Evolutionary conservation across 2,329 filamentous ascomycete species (phyloP).

Genomic region (Venturia effusa): DNA sequence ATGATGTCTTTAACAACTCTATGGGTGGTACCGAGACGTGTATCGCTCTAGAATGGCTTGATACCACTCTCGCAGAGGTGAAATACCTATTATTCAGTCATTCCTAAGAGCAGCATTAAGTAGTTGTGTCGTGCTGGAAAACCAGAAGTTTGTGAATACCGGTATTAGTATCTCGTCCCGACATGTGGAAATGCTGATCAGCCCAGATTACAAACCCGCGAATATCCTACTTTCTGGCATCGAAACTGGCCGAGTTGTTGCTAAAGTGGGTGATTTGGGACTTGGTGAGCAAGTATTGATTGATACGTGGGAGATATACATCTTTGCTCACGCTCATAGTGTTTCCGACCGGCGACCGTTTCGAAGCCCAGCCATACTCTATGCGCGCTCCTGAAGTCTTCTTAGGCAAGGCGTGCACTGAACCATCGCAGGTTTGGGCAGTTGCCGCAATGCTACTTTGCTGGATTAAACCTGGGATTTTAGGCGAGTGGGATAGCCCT

Average conservation of each 20-base stretch:
- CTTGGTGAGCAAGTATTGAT: conserved; percentile 13
- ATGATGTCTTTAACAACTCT: conserved; percentile 14
- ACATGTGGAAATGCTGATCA: conserved; percentile 12
- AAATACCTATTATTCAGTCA: conserved; percentile 13
- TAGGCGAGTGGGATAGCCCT: conserved; percentile 14
- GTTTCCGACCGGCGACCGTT: conserved; percentile 11
- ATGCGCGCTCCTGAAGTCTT: conserved; percentile 16
- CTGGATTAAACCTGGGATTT: conserved; percentile 14
- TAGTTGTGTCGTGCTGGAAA: conserved; percentile 13
- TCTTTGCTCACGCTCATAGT: conserved; percentile 13
- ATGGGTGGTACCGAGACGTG: conserved; percentile 5
- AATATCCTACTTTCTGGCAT: conserved; percentile 16
- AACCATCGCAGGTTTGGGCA: conserved; percentile 15
- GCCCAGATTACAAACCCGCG: conserved; percentile 14
- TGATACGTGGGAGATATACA: conserved; percentile 5
- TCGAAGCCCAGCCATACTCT: conserved; percentile 14
- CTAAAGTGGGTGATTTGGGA: conserved; percentile 15
- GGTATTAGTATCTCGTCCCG: conserved; percentile 12
- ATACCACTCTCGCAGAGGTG: conserved; percentile 15
- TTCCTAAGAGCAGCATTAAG: conserved; percentile 12
- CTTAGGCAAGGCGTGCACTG: conserved; percentile 13
- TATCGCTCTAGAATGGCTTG: conserved; percentile 15
- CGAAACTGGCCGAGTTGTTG: conserved; percentile 10
- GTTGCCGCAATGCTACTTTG: conserved; percentile 14
- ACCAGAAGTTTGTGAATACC: conserved; percentile 12